Conservation (phyloP, 306 rosid species). For the Clitoria ternatea region DNA sequence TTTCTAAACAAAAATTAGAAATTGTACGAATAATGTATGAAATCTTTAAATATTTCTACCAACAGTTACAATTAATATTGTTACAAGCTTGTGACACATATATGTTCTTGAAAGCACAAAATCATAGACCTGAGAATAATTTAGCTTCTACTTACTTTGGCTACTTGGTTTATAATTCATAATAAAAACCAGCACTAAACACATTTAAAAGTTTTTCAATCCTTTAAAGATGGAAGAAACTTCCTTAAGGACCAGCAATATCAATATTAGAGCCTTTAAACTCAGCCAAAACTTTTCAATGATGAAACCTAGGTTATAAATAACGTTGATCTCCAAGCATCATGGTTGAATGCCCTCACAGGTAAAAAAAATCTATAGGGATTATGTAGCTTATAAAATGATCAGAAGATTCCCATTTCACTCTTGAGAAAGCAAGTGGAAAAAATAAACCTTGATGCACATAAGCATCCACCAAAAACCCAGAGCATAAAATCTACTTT, state of each 20-base stretch:
- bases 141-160: constrained; percentile 22
- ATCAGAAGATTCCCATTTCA: constrained; percentile 31
- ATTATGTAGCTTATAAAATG: constrained; percentile 12
- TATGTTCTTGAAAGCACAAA: constrained; percentile 19
- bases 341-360: constrained; percentile 20
- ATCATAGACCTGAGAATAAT: constrained; percentile 10
- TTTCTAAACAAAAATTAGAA: neutral
- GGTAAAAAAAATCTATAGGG: constrained; percentile 14
- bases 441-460: constrained; percentile 35
- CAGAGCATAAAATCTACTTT: constrained; percentile 19
- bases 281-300: constrained; percentile 26
- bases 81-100: constrained; percentile 16
- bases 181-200: constrained; percentile 10
- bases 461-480: constrained; percentile 36
- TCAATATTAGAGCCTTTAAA: constrained; percentile 23
- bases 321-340: constrained; percentile 36
- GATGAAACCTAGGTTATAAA: constrained; percentile 22
- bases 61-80: constrained; percentile 20
- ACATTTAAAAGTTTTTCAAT: constrained; percentile 4
- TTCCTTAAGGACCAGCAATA: constrained; percentile 16
- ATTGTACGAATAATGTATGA: neutral
- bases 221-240: neutral
- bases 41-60: constrained; percentile 11
- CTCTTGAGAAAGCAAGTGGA: constrained; percentile 28
- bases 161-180: constrained; percentile 24